Base-by-base conservation (phyloP, 345 rosid species). In the Gynandropsis gynandra region DNA sequence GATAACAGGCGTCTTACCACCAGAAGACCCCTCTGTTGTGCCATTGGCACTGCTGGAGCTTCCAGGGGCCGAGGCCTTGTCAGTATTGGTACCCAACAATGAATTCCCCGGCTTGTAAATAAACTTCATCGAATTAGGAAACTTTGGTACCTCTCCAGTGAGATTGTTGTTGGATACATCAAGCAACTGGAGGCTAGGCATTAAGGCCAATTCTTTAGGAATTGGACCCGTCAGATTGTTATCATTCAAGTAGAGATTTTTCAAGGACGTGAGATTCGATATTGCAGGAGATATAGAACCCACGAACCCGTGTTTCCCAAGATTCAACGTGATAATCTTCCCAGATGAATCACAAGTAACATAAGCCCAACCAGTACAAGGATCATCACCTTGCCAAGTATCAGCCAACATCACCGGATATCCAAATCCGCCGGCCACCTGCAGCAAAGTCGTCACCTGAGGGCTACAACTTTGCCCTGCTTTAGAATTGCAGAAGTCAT, bases 151-250 rank as follows among this genome's bases (percentile, higher is more conserved):
- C 3, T 27, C 49, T 4, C 95, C 90, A 1, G 38, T 61, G 48
- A 89, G 83, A 58, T 89, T 81, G 64, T 89, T 89, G 58, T 85
- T 85, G 0, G 95, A 73, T 8, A 90, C 78, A 65, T 87, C 82
- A 54, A 90, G 58, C 33, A 43, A 9, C 61, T 59, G 63, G 46
- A 90, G 64, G 16, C 57, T 64, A 10, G 75, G 8, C 74, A 90
- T 53, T 5, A 13, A 69, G 4, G 82, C 75, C 67, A 90, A 48
- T 53, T 58, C 72, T 20, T 63, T 76, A 1, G 96, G 98, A 44
- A 87, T 80, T 0, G 64, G 7, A 8, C 96, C 92, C 0, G 78
- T 73, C 56, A 90, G 62, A 20, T 71, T 59, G 58, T 90, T 90
- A 41, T 76, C 72, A 41, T 70, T 83, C 52, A 90, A 58, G 44